Percentiles rank a stretch among this genome's conserved stretches.
phyloP scores from a whole-genome alignment of 164 flowering plant species.

The Magnolia officinalis region DNA sequence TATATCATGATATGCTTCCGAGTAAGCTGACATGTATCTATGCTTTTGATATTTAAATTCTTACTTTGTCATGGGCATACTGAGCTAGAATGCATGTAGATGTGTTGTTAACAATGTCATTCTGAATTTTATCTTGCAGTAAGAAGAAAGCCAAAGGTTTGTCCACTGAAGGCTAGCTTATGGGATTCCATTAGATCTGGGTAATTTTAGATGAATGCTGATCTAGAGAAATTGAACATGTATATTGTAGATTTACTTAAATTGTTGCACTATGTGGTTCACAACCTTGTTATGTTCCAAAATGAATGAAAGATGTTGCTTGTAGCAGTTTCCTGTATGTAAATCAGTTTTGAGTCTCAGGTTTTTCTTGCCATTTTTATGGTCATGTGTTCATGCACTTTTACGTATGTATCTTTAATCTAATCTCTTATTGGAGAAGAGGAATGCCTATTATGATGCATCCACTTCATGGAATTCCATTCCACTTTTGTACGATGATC shows the following conservation, averaged over 20 bases:
- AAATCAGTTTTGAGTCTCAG: neutral
- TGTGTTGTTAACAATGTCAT: neutral
- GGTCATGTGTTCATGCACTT: neutral
- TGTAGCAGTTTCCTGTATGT: neutral
- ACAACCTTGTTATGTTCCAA: neutral
- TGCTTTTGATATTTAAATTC: neutral
- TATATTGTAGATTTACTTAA: no score
- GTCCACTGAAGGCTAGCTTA: slow-evolving; percentile 46
- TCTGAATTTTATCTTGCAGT: slow-evolving; percentile 30
- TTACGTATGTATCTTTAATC: neutral
- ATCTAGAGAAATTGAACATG: neutral
- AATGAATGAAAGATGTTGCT: neutral
- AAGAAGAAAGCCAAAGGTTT: slow-evolving; percentile 36
- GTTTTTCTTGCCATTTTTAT: neutral
- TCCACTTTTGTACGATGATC: neutral
- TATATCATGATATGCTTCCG: neutral
- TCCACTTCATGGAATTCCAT: neutral
- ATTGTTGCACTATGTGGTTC: neutral
- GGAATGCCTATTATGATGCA: neutral
- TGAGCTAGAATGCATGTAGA: neutral
- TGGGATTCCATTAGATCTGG: slow-evolving; percentile 88
- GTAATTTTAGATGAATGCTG: slow-evolving; percentile 27
- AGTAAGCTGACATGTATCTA: neutral
- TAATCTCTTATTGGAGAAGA: neutral
- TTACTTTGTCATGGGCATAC: neutral